phyloP scores from a whole-genome alignment of 179 eudicot genomes.

The Silene vulgaris region DNA sequence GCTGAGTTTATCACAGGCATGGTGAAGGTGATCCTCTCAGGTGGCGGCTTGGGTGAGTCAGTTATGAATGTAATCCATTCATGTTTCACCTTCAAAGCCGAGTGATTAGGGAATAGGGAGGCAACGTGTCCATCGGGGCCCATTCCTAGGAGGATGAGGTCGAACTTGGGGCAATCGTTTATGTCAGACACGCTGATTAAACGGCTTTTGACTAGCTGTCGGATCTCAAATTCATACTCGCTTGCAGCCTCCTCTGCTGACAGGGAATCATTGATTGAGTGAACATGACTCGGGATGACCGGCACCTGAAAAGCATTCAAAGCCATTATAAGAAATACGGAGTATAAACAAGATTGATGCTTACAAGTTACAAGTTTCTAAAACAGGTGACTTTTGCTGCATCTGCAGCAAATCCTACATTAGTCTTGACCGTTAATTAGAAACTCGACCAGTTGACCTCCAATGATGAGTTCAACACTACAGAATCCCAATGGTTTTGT shows the following conservation, averaged over 20 bases:
- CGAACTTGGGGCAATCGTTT: slow-evolving; percentile 88
- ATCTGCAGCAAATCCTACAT: neutral
- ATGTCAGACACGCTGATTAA: slow-evolving; percentile 61
- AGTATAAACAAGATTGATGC: neutral
- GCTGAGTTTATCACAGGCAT: slow-evolving; percentile 83
- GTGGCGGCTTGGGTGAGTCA: slow-evolving; percentile 85
- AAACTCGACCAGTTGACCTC: neutral
- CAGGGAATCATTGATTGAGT: slow-evolving; percentile 69
- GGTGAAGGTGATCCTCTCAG: slow-evolving; percentile 86
- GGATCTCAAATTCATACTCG: slow-evolving; percentile 67
- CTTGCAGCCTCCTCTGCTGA: slow-evolving; percentile 83
- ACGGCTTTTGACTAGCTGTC: slow-evolving; percentile 73
- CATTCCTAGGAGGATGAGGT: slow-evolving; percentile 84
- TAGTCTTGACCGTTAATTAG: neutral
- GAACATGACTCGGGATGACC: slow-evolving; percentile 61
- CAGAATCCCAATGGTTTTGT: too few relatives aligned
- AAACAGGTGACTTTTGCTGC: neutral
- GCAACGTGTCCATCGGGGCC: slow-evolving; percentile 92
- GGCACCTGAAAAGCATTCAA: slow-evolving; percentile 50
- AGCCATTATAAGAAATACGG: neutral
- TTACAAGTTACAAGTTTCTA: neutral
- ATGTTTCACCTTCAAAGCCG: slow-evolving; percentile 44
- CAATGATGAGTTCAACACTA: neutral
- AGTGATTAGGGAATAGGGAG: slow-evolving; percentile 73
- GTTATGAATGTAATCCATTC: slow-evolving; percentile 81